Evolutionary conservation across 495 filamentous ascomycete genomes (phyloP), one percentile per base, ranked within the genome.

Genomic region (Neurospora tetrasperma): DNA sequence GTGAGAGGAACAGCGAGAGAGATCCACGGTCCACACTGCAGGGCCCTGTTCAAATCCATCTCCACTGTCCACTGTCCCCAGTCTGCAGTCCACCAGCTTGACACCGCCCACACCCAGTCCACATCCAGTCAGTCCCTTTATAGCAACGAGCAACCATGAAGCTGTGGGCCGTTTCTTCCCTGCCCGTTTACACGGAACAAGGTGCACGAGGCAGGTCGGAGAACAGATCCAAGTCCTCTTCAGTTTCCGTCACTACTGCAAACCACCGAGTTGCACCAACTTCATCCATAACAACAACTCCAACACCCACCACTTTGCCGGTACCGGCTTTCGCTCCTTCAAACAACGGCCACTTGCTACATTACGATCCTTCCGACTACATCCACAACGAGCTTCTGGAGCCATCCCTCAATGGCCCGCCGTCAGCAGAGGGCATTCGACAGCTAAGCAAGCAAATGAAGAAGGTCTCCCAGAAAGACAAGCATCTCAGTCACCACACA

Each of bases 341-440:
- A 72, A 18, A 23, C 42, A 69, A 42, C 69, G 69, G 27, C 35
- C 69, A 73, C 39, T 43, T 31, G 12, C 62, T 71, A 41, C 72
- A 75, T 39, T 73, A 77, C 74, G 73, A 80, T 72, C 54, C 54
- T 66, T 66, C 71, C 27, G 73, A 77, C 71, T 71, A 74, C 77
- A 75, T 83, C 35, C 23, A 66, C 23, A 75, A 74, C 74, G 79
- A 78, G 44, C 72, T 83, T 62, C 74, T 88, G 62, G 84, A 84
- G 46, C 85, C 86, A 40, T 81, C 86, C 16, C 79, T 88, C 62
- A 84, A 87, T 72, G 84, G 84, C 44, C 87, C 86, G 42, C 86
- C 86, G 16, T 88, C 87, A 7, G 85, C 87, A 70, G 84, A 87
- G 75, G 81, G 82, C 70, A 83, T 88, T 74, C 85, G 87, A 70